phyloP scores from a whole-genome alignment of 441 rosid genomes.

The Adansonia madagascariensis region DNA sequence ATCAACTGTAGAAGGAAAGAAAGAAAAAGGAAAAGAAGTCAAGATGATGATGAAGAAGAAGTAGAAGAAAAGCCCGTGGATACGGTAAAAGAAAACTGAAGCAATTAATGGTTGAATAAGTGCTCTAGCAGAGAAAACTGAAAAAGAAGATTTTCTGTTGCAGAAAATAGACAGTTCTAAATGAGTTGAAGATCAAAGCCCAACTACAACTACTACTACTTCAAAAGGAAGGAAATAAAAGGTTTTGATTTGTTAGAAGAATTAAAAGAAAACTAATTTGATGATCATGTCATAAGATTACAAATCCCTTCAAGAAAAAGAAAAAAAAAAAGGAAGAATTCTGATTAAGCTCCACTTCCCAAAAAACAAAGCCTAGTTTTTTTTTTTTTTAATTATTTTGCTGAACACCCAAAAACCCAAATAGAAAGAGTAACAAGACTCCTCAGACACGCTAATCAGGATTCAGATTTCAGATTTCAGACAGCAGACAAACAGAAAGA shows the following conservation, averaged over 20 bases:
- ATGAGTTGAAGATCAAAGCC: conserved; percentile 30
- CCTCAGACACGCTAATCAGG: conserved; percentile 33
- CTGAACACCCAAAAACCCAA: conserved; percentile 25
- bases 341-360: conserved; percentile 34
- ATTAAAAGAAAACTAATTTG: conserved; percentile 17
- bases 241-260: conserved; percentile 14
- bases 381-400: background rate
- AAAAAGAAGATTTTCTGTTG: conserved; percentile 27
- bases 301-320: background rate
- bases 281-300: conserved; percentile 20
- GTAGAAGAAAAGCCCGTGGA: conserved; percentile 17
- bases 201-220: conserved; percentile 15
- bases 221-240: background rate
- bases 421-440: conserved; percentile 27
- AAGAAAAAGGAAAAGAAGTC: background rate
- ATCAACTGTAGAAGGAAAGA: conserved; percentile 20
- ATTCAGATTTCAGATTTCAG: background rate
- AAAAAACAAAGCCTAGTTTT: conserved; percentile 26
- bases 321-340: conserved; percentile 18
- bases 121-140: conserved; percentile 27
- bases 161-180: conserved; percentile 27
- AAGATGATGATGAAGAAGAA: conserved; percentile 18
- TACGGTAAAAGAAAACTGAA: conserved; percentile 25
- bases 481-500: conserved; percentile 19
- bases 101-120: conserved; percentile 30